Evolutionary conservation across 352 stramenopile species (phyloP).

Genomic region (Phytophthora multivora): DNA sequence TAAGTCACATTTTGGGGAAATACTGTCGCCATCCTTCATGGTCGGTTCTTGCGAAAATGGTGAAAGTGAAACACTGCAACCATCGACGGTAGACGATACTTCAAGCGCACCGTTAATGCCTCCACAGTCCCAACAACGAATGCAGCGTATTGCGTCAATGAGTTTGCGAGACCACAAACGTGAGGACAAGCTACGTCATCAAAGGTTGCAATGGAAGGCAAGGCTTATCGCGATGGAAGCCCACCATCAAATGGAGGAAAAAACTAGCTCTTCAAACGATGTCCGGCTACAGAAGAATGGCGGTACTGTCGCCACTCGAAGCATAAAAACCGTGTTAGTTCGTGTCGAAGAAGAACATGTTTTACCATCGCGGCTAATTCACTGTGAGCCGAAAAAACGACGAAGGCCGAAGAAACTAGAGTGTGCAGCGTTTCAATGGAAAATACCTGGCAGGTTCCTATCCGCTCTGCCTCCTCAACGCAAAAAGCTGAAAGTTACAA

Average conservation of each 20-base stretch:
- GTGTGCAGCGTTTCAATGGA: constrained; percentile 27
- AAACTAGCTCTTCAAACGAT: background rate
- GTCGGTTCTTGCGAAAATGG: background rate
- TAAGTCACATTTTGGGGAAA: constrained; percentile 54
- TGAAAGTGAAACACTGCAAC: background rate
- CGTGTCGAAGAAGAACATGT: constrained; percentile 26
- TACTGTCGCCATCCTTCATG: constrained; percentile 41
- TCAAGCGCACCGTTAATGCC: background rate
- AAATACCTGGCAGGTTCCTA: constrained; percentile 14
- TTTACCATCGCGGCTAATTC: constrained; percentile 48
- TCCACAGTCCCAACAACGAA: constrained; percentile 20
- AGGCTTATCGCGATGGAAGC: constrained; percentile 66
- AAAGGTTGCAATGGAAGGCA: constrained; percentile 50
- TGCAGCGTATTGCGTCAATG: constrained; percentile 27
- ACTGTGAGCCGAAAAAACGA: constrained; percentile 27
- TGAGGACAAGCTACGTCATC: constrained; percentile 24
- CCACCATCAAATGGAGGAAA: constrained; percentile 43
- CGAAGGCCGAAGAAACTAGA: constrained; percentile 28
- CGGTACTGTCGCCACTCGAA: background rate
- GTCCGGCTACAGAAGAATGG: background rate
- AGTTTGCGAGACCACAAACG: constrained; percentile 31
- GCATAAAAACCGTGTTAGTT: constrained; percentile 27
- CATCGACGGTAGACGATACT: background rate
- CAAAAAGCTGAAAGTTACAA: constrained; percentile 39
- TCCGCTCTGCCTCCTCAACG: constrained; percentile 12